A percentile compares a stretch with the other conserved stretches of the same genome.
Conservation (phyloP, 495 filamentous ascomycete species). For the Hapsidospora chrysogenum region DNA sequence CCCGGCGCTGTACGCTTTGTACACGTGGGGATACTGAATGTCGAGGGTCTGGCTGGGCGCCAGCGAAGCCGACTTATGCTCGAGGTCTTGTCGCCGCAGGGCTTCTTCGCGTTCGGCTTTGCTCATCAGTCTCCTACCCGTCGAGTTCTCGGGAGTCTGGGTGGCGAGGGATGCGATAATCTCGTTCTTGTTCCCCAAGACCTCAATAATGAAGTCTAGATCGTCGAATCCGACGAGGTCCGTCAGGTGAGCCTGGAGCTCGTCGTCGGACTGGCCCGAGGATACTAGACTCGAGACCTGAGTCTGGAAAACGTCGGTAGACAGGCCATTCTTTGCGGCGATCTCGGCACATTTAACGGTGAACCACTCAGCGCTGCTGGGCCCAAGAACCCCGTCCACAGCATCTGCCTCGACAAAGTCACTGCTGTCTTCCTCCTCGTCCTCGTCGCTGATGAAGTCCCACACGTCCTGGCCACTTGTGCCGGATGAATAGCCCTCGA, state of each 20-base stretch:
- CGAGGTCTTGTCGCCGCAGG: conserved; percentile 51
- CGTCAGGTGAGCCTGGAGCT: conserved; percentile 74
- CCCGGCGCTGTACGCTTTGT: conserved; percentile 61
- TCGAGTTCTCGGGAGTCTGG: conserved; percentile 26
- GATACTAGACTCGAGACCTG: conserved; percentile 55
- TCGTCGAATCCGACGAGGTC: conserved; percentile 89
- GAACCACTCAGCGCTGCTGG: conserved; percentile 43
- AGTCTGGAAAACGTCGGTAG: conserved; percentile 42
- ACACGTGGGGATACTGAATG: conserved; percentile 81
- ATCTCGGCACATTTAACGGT: conserved; percentile 42
- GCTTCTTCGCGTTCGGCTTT: conserved; percentile 62
- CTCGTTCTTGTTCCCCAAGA: conserved; percentile 56
- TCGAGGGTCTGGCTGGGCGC: conserved; percentile 41
- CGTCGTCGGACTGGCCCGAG: conserved; percentile 54
- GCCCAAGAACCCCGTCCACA: conserved; percentile 5
- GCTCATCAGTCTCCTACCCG: conserved; percentile 47
- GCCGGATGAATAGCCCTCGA: conserved; percentile 41
- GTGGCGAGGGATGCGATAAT: conserved; percentile 26
- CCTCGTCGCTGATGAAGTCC: conserved; percentile 67
- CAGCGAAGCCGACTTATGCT: conserved; percentile 66
- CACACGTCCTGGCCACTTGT: conserved; percentile 66
- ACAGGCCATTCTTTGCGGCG: conserved; percentile 42
- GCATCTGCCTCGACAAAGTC: conserved; percentile 20
- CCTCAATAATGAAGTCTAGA: conserved; percentile 71
- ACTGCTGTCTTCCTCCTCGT: conserved; percentile 36